Conservation (phyloP, 1,284 basidiomycete genomes). For the Peniophora sp. region DNA sequence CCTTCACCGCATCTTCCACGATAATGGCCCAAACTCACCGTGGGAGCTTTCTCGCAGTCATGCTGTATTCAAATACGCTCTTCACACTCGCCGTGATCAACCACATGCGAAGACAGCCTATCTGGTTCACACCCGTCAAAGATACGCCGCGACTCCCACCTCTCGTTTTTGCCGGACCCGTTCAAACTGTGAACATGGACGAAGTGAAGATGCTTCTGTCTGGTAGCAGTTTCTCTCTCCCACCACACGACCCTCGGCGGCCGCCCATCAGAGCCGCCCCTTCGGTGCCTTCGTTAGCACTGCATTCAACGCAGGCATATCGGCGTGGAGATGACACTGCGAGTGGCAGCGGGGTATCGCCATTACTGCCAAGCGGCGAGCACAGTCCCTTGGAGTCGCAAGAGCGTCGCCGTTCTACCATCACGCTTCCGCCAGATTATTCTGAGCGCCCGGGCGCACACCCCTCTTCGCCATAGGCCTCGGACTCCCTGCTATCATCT, state of each 20-base stretch:
- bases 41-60: slow-evolving; percentile 6
- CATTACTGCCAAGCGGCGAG: too few relatives aligned
- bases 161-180: not conserved
- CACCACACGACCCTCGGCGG: not conserved
- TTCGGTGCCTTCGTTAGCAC: too few relatives aligned
- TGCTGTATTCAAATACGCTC: slow-evolving; percentile 12
- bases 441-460: too few relatives aligned
- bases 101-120: slow-evolving; percentile 8
- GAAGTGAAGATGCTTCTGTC: not conserved
- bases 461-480: too few relatives aligned
- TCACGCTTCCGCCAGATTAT: too few relatives aligned
- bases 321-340: too few relatives aligned
- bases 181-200: not conserved
- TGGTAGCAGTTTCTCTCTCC: not conserved
- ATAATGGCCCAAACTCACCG: not conserved
- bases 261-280: too few relatives aligned
- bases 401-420: too few relatives aligned
- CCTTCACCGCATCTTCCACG: not conserved
- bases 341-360: too few relatives aligned
- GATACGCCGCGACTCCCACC: slow-evolving; percentile 9
- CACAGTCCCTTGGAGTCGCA: too few relatives aligned
- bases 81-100: slow-evolving; percentile 13
- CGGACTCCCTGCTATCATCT: too few relatives aligned
- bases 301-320: too few relatives aligned
- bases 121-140: slow-evolving; percentile 8